Percentiles rank a stretch among this genome's conserved stretches.
Conservation (phyloP, 805 yeast genomes). For the Lipomyces kockii region DNA sequence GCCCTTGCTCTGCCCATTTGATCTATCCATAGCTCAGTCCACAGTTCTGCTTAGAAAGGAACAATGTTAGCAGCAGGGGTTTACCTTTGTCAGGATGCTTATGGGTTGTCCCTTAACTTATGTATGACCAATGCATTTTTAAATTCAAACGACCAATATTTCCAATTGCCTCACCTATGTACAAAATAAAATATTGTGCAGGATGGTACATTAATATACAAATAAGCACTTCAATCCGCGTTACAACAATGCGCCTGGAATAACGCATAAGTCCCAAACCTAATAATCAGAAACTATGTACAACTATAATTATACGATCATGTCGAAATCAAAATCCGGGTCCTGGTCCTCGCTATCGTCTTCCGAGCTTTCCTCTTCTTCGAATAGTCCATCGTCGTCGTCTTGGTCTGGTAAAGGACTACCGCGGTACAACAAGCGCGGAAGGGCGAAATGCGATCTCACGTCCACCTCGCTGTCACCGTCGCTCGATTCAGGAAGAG, state of each 20-base stretch:
- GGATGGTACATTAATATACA: too few relatives aligned
- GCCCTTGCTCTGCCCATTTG: too few relatives aligned
- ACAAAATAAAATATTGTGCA: too few relatives aligned
- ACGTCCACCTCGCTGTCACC: not conserved
- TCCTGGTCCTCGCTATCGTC: constrained; percentile 11
- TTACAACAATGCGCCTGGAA: not conserved
- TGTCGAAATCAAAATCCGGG: constrained; percentile 10
- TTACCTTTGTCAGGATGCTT: too few relatives aligned
- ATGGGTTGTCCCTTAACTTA: too few relatives aligned
- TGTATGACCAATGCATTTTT: too few relatives aligned
- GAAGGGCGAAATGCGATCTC: not conserved
- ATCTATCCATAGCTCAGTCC: too few relatives aligned
- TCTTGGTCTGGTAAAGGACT: not conserved
- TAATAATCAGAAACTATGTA: not conserved
- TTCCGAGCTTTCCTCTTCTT: constrained; percentile 6
- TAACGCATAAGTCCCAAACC: not conserved
- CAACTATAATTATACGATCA: not conserved
- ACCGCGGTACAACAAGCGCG: not conserved
- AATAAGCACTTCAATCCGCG: too few relatives aligned
- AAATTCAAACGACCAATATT: too few relatives aligned
- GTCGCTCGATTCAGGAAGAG: not conserved
- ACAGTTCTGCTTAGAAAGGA: too few relatives aligned
- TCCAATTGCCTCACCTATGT: too few relatives aligned
- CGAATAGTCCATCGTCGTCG: not conserved
- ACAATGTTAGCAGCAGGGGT: too few relatives aligned